Evolutionary conservation across 805 yeast species (phyloP), one percentile per base, ranked within the genome.

Genomic region (Saturnispora ahearnii): DNA sequence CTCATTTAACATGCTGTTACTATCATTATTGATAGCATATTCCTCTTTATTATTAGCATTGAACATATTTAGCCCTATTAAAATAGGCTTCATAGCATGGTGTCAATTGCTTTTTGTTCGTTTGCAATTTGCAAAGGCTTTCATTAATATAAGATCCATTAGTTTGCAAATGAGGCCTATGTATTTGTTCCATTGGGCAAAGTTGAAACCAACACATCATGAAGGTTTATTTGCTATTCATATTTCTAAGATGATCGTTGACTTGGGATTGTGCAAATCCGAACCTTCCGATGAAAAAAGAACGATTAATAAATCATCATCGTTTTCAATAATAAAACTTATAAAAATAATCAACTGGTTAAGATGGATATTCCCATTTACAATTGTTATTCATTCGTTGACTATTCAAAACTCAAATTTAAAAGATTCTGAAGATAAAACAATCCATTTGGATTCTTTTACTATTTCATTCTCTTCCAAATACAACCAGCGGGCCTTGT

Each of bases 21-120:
- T 44, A 13, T 13, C 44, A 26, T 24, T 46, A 5, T 21, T 47
- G n/a, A 22, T 24, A 9, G 43, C 36, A 3, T 48, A 42, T 12
- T 22, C 37, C 5, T 28, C 37, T 7, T n/a, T 48, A 15, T 15
- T 42, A 22, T 18, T 48, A 28, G 37, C 50, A 22, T 30, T 48
- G 50, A 48, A 48, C 24, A 7, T 29, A 12, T 41, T 41, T 12
- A 26, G 37, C 10, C 46, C 50, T 11, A 15, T 48, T n/a, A 48
- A 48, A 4, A 41, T 63, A 13, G 57, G 60, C 6, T 50, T 61
- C 32, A 41, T 62, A 9, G 58, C 63, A 3, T 60, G 63, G 64
- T 45, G 60, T 28, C 51, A 53, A 26, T 15, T 62, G 11, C 46
- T 56, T 28, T 45, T 57, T 26, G 42, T 63, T 5, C 49, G 50